phyloP scores from a whole-genome alignment of 768 basidiomycete genomes.

The Hericium alpestre region DNA sequence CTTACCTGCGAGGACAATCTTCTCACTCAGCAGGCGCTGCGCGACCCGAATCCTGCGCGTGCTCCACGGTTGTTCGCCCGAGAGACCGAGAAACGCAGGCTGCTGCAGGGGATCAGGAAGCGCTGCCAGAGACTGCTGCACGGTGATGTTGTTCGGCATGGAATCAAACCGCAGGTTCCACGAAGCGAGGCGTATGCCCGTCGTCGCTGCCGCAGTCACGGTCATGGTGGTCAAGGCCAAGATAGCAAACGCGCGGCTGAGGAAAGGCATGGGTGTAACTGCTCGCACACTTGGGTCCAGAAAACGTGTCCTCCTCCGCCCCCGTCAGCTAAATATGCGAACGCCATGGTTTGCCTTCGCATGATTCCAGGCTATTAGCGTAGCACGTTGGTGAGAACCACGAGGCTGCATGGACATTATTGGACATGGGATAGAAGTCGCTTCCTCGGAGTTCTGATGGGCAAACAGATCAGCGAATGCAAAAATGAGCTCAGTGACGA shows the following conservation, averaged over 20 bases:
- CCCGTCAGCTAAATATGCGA: background rate
- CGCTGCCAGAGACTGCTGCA: slow-evolving; percentile 32
- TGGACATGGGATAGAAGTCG: too few relatives aligned
- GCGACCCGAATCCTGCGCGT: slow-evolving; percentile 37
- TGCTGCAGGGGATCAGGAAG: slow-evolving; percentile 32
- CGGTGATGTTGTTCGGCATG: slow-evolving; percentile 37
- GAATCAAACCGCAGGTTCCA: slow-evolving; percentile 49
- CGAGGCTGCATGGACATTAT: too few relatives aligned
- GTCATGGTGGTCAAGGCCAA: background rate
- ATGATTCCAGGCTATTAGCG: background rate
- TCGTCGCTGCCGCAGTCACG: background rate
- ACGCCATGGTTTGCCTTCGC: background rate
- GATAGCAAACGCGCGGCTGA: background rate
- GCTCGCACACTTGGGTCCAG: background rate
- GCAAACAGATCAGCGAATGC: too few relatives aligned
- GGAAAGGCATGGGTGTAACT: background rate
- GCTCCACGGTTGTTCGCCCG: slow-evolving; percentile 45
- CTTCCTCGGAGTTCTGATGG: too few relatives aligned
- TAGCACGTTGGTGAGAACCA: background rate
- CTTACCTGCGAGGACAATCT: slow-evolving; percentile 30
- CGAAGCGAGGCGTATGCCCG: slow-evolving; percentile 23
- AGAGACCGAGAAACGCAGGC: slow-evolving; percentile 22
- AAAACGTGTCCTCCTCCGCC: background rate
- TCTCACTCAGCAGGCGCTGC: slow-evolving; percentile 32
- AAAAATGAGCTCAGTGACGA: too few relatives aligned